Percentiles rank a stretch among this genome's conserved stretches.
phyloP scores from a whole-genome alignment of 768 basidiomycete genomes.

The Russula foetens region DNA sequence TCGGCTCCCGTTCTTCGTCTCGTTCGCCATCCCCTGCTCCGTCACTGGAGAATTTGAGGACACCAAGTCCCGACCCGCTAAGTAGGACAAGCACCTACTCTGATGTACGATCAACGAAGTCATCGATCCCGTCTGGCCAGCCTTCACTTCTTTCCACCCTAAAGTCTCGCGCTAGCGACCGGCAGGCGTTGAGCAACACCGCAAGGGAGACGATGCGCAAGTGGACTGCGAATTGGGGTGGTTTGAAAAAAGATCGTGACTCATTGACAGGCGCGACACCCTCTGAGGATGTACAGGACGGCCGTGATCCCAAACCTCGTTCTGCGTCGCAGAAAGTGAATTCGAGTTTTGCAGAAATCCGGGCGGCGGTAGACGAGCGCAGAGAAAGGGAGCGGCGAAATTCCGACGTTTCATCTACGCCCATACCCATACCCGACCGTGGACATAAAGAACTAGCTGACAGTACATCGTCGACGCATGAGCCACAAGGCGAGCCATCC shows the following conservation, averaged over 20 bases:
- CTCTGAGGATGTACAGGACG: slow-evolving; percentile 20
- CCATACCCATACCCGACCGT: slow-evolving; percentile 29
- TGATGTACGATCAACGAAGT: not conserved
- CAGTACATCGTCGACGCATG: slow-evolving; percentile 23
- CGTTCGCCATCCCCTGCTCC: slow-evolving; percentile 9
- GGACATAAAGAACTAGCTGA: slow-evolving; percentile 24
- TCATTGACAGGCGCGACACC: not conserved
- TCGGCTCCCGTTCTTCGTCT: slow-evolving; percentile 10
- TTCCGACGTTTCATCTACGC: slow-evolving; percentile 23
- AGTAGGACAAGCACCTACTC: not conserved
- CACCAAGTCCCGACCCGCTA: not conserved
- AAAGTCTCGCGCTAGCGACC: slow-evolving; percentile 71
- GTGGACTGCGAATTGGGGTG: slow-evolving; percentile 81
- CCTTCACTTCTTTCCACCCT: slow-evolving; percentile 56
- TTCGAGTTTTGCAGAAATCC: slow-evolving; percentile 64
- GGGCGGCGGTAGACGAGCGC: slow-evolving; percentile 67
- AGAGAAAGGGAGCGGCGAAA: slow-evolving; percentile 30
- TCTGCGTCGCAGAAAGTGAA: slow-evolving; percentile 23
- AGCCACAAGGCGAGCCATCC: slow-evolving; percentile 23
- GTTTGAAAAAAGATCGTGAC: slow-evolving; percentile 45
- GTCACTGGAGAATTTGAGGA: slow-evolving; percentile 6
- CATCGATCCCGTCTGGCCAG: not conserved
- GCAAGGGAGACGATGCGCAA: slow-evolving; percentile 88
- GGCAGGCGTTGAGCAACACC: slow-evolving; percentile 75
- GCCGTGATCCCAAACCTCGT: not conserved